Base-by-base conservation (phyloP, 371 early-diverging fungal species). In the Funneliformis caledonium region DNA sequence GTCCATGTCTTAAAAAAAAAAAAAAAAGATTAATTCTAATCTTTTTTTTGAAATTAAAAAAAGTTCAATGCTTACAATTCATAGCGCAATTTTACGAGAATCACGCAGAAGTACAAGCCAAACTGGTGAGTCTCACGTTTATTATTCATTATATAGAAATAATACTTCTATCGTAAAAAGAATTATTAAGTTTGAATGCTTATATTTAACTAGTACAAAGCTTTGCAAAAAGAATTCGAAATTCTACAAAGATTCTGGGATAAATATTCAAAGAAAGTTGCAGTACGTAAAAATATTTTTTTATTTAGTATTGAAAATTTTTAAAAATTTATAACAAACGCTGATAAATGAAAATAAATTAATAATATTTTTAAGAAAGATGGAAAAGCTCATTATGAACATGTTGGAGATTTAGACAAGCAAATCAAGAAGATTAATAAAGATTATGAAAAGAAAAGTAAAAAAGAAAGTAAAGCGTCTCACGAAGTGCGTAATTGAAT, bases 181-280 rank as follows among this genome's bases (percentile, higher is more conserved):
- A 22, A 12, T 48, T 72, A 48, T 33, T 22, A 12, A 48, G 26
- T 52, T 72, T 26, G 33, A 1, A 12, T 26, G 11, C n/a, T n/a
- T 47, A 48, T 43, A 2, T 45, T 76, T 31, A 31, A 22, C 50
- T 72, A 60, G 61, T 31, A 61, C 31, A 76, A 61, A 59, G 60
- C 43, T 76, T 16, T 76, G 22, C 61, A 61, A 76, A 76, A 76
- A 47, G 76, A 76, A 43, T 61, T 76, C 12, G 76, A 76, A 1
- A 61, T 33, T 26, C 19, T 76, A n/a, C 60, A 62, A 48, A 76
- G 62, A 47, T 76, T 76, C 47, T 76, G 60, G 60, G 76, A 76
- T 26, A 76, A 62, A 42, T 76, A 76, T 62, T 76, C 61, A 4
- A 76, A 76, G 16, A 76, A 61, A 76, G 62, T 33, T 11, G 37